These are phyloP conservation scores for Boletus albobrunnescens DNA, from an alignment of 1,284 basidiomycete species.

Conservation along the genomic window DNA sequence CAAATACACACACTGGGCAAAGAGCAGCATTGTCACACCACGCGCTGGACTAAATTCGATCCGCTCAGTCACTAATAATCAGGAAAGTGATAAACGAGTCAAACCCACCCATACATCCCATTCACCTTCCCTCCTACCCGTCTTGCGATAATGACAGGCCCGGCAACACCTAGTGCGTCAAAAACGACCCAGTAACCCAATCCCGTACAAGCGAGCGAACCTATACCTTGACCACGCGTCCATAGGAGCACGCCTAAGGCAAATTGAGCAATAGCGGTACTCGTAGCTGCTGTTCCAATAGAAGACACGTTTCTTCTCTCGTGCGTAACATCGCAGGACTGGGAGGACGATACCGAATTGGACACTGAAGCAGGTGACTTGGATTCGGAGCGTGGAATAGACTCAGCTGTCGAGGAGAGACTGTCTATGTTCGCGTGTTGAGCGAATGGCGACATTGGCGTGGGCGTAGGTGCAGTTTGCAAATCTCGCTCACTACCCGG, in stretches of 20 bases:
- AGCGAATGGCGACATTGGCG: slow-evolving; percentile 22
- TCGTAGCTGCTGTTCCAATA: slow-evolving; percentile 24
- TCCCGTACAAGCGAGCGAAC: slow-evolving; percentile 84
- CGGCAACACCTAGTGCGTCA: slow-evolving; percentile 80
- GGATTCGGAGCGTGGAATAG: slow-evolving; percentile 23
- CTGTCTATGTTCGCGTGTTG: slow-evolving; percentile 13
- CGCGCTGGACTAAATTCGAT: slow-evolving; percentile 58
- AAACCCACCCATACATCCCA: slow-evolving; percentile 29
- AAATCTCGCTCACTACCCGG: slow-evolving; percentile 6
- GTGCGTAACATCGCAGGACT: not conserved
- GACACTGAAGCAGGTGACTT: slow-evolving; percentile 20
- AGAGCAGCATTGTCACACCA: slow-evolving; percentile 74
- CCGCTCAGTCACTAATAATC: not conserved
- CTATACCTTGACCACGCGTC: slow-evolving; percentile 88
- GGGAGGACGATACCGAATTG: slow-evolving; percentile 6
- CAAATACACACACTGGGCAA: slow-evolving; percentile 85
- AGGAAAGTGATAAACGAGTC: not conserved
- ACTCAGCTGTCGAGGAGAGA: slow-evolving; percentile 5
- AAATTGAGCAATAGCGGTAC: slow-evolving; percentile 45
- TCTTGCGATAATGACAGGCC: slow-evolving; percentile 29
- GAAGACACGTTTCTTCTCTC: slow-evolving; percentile 15
- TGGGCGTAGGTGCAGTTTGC: slow-evolving; percentile 25
- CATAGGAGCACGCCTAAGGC: slow-evolving; percentile 71
- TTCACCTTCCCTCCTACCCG: slow-evolving; percentile 28
- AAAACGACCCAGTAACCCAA: slow-evolving; percentile 96